A percentile compares a stretch with the other conserved stretches of the same genome.
Conservation (phyloP, 148 eudicot genomes). For the Fagopyrum homotropicum region DNA sequence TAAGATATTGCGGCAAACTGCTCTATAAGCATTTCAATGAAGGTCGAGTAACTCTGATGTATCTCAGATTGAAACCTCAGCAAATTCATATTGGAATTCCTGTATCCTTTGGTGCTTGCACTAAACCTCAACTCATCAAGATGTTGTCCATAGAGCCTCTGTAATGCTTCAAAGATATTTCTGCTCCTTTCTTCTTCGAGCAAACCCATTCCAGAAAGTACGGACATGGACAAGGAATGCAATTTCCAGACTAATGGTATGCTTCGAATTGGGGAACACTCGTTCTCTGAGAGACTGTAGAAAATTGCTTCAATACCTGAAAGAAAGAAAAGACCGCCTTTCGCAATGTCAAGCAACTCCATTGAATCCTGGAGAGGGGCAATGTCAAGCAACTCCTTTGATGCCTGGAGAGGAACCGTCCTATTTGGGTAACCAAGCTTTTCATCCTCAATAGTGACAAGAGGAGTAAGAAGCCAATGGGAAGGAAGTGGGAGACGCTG, state of each 20-base stretch:
- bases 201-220: conserved; percentile 63
- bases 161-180: conserved; percentile 56
- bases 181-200: conserved; percentile 77
- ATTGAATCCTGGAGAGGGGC: conserved; percentile 12
- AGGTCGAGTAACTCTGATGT: conserved; percentile 71
- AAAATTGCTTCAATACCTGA: conserved; percentile 77
- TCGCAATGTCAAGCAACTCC: conserved; percentile 52
- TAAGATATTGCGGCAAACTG: conserved; percentile 85
- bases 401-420: conserved; percentile 12
- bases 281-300: conserved; percentile 27
- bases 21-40: conserved; percentile 73
- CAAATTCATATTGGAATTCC: conserved; percentile 17
- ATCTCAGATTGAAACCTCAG: conserved; percentile 64
- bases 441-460: conserved; percentile 30
- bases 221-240: conserved; percentile 67
- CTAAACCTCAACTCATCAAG: conserved; percentile 38
- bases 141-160: conserved; percentile 54
- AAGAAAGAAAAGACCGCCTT: conserved; percentile 78
- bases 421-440: conserved; percentile 23
- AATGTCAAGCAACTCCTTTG: conserved; percentile 36
- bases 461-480: conserved; percentile 85
- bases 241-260: conserved; percentile 77
- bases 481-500: conserved; percentile 85
- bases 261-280: conserved; percentile 30
- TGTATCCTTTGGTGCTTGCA: conserved; percentile 20